phyloP scores from a whole-genome alignment of 202 grass and related monocot genomes.

The Saccharum hybrid region DNA sequence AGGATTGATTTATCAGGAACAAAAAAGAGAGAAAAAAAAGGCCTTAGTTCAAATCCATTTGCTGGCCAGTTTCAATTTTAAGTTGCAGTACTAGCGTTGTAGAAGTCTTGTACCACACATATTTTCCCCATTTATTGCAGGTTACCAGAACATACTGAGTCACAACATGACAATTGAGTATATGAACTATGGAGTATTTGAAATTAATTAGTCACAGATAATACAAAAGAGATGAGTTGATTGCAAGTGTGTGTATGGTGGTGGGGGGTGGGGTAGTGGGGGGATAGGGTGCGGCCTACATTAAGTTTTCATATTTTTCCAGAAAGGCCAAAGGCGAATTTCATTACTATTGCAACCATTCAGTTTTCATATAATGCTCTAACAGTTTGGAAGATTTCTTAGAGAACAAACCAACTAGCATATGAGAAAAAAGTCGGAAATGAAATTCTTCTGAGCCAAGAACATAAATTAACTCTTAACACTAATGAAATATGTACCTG shows the following conservation, averaged over 20 bases:
- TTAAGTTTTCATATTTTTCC: no score
- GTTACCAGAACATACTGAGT: no score
- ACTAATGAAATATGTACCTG: conserved; percentile 61
- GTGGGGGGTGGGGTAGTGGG: no score
- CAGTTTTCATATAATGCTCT: background rate
- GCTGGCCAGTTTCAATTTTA: background rate
- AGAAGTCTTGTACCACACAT: background rate
- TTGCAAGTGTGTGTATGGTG: no score
- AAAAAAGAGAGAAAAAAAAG: background rate
- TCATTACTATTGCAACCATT: no score
- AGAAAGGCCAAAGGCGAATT: no score
- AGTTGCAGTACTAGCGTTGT: background rate
- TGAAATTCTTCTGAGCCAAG: background rate
- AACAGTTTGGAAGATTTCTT: background rate
- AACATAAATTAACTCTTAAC: background rate
- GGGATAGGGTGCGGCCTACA: no score
- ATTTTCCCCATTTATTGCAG: conserved; percentile 9
- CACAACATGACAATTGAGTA: background rate
- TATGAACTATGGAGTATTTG: background rate
- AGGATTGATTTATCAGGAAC: conserved; percentile 10
- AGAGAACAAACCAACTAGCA: background rate
- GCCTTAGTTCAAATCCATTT: background rate
- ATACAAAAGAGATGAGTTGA: background rate
- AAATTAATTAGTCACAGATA: background rate
- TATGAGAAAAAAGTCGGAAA: background rate